These are phyloP conservation scores for Chloropicon primus DNA, from an alignment of 139 green algal species.

Conservation along the genomic window DNA sequence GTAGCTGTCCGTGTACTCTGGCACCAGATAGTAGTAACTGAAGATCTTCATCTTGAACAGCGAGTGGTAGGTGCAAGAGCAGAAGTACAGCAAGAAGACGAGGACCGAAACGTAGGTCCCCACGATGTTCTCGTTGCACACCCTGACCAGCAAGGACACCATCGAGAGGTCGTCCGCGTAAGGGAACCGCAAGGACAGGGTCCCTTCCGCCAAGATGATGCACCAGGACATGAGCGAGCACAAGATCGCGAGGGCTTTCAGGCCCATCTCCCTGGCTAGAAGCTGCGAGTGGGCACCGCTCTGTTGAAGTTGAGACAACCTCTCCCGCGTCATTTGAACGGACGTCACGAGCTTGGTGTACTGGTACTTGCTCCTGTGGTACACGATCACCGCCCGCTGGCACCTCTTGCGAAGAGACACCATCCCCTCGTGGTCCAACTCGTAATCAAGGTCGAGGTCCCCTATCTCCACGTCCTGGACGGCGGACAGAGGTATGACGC, in stretches of 20 bases:
- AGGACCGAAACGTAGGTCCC: neutral
- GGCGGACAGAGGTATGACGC: neutral
- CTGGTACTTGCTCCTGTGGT: constrained; percentile 25
- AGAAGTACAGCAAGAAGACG: neutral
- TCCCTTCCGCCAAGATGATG: constrained; percentile 32
- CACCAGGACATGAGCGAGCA: constrained; percentile 18
- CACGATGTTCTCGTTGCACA: neutral
- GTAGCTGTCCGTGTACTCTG: constrained; percentile 47
- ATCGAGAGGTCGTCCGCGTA: neutral
- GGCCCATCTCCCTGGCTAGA: neutral
- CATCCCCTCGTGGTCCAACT: constrained; percentile 26
- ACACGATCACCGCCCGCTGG: constrained; percentile 26
- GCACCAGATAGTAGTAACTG: constrained; percentile 60
- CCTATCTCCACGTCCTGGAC: constrained; percentile 12
- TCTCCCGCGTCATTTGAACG: neutral
- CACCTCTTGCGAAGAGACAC: constrained; percentile 18
- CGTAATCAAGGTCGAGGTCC: constrained; percentile 30
- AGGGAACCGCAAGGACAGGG: constrained; percentile 19
- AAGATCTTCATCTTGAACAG: constrained; percentile 73
- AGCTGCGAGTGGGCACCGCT: neutral
- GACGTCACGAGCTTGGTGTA: constrained; percentile 21
- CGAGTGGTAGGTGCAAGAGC: constrained; percentile 31
- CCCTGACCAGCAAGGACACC: neutral
- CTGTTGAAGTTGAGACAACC: neutral
- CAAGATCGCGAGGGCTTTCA: constrained; percentile 17